phyloP scores from a whole-genome alignment of 2,329 filamentous ascomycete genomes.

The Xylaria sp. region DNA sequence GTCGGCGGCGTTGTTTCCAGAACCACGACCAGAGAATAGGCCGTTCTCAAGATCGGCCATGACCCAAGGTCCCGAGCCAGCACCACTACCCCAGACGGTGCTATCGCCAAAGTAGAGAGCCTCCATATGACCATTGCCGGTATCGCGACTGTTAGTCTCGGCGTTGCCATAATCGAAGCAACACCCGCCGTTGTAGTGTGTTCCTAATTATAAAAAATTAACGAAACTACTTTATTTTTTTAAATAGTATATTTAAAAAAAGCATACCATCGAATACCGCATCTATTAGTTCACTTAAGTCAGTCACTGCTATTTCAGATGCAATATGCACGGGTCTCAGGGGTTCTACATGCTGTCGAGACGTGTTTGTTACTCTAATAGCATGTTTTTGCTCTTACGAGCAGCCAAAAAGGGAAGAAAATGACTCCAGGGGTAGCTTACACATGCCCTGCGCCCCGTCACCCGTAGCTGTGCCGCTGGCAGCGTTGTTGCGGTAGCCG shows the following conservation, averaged over 20 bases:
- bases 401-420: no score
- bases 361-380: no score
- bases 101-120: conserved; percentile 71
- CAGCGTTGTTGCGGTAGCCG: conserved; percentile 69
- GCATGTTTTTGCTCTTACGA: no score
- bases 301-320: no score
- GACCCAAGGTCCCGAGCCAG: conserved; percentile 71
- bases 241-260: no score
- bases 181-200: conserved; percentile 66
- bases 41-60: conserved; percentile 77
- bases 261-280: conserved; percentile 67
- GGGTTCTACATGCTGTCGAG: no score
- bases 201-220: no score
- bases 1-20: conserved; percentile 60
- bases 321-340: no score
- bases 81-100: conserved; percentile 65
- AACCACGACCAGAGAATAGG: conserved; percentile 65
- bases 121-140: conserved; percentile 75
- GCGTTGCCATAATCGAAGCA: conserved; percentile 69
- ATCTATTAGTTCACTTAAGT: no score
- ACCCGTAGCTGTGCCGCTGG: conserved; percentile 62
- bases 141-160: conserved; percentile 61
- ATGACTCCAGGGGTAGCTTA: no score
- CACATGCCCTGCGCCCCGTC: conserved; percentile 69
- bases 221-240: no score